Percentiles rank a stretch among this genome's conserved stretches.
Conservation (phyloP, 768 basidiomycete species). For the Macrocybe gigantea region DNA sequence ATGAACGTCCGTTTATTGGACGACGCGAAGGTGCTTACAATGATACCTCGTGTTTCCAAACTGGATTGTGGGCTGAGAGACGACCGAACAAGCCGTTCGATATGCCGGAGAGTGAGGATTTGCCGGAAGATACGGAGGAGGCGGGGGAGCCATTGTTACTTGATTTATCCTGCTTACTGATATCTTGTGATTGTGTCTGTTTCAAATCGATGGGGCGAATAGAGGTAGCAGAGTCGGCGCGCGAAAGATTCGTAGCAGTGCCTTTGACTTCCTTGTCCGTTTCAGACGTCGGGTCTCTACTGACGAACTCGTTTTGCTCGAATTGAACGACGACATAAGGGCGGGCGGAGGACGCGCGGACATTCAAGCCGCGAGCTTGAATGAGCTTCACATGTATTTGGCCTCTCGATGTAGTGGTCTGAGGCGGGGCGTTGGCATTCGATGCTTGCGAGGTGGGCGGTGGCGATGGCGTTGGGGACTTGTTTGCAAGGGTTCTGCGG, state of each 20-base stretch:
- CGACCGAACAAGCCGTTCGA: slow-evolving; percentile 53
- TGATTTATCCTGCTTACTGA: slow-evolving; percentile 29
- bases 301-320: slow-evolving; percentile 98
- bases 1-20: neutral
- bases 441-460: slow-evolving; percentile 32
- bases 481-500: slow-evolving; percentile 21
- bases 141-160: slow-evolving; percentile 38
- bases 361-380: slow-evolving; percentile 78
- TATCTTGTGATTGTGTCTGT: slow-evolving; percentile 49
- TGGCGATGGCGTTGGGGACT: slow-evolving; percentile 21
- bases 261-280: slow-evolving; percentile 87
- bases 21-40: slow-evolving; percentile 61
- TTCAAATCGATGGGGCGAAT: slow-evolving; percentile 63
- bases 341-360: slow-evolving; percentile 54
- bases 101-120: slow-evolving; percentile 21
- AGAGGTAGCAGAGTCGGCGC: slow-evolving; percentile 37
- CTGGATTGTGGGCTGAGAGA: slow-evolving; percentile 78
- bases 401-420: slow-evolving; percentile 38
- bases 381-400: slow-evolving; percentile 97
- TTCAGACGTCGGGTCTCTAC: slow-evolving; percentile 82
- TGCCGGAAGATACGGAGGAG: slow-evolving; percentile 31
- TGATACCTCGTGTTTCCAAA: slow-evolving; percentile 98
- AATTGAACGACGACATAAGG: slow-evolving; percentile 98
- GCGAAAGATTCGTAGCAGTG: slow-evolving; percentile 52
- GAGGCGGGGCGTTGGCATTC: slow-evolving; percentile 13